Evolutionary conservation across 2,329 filamentous ascomycete species (phyloP).

Genomic region (Beauveria pseudobassiana): DNA sequence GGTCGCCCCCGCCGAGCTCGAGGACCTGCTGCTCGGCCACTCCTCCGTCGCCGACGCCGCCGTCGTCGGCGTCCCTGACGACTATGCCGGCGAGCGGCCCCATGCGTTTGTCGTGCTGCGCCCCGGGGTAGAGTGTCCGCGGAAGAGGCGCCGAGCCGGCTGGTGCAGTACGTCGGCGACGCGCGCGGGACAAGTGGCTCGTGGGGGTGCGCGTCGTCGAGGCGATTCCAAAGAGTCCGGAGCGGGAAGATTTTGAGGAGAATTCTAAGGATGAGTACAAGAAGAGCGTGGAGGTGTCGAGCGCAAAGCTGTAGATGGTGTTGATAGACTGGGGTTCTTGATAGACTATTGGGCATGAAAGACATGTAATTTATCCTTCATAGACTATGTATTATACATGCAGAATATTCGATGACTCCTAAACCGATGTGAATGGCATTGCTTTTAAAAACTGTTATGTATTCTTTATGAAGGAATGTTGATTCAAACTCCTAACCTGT

Average conservation of each 20-base stretch:
- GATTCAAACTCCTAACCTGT: too few relatives aligned
- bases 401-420: too few relatives aligned
- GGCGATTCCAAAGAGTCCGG: slow-evolving; percentile 53
- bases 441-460: too few relatives aligned
- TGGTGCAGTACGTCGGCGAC: slow-evolving; percentile 49
- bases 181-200: slow-evolving; percentile 52
- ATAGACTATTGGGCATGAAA: background rate
- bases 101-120: slow-evolving; percentile 58
- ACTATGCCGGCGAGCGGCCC: slow-evolving; percentile 53
- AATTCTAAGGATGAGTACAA: slow-evolving; percentile 6
- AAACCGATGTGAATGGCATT: too few relatives aligned
- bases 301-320: background rate
- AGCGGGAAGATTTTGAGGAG: slow-evolving; percentile 58
- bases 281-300: background rate
- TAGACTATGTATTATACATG: background rate
- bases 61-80: slow-evolving; percentile 65
- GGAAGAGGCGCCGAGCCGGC: slow-evolving; percentile 26
- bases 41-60: slow-evolving; percentile 69
- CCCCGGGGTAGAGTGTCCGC: slow-evolving; percentile 39
- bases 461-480: too few relatives aligned
- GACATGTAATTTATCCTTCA: background rate
- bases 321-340: background rate
- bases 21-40: slow-evolving; percentile 70
- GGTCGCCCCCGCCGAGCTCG: slow-evolving; percentile 77
- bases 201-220: slow-evolving; percentile 48